Base-by-base conservation (phyloP, 495 filamentous ascomycete genomes). In the Astrothelium subdiscretum region DNA sequence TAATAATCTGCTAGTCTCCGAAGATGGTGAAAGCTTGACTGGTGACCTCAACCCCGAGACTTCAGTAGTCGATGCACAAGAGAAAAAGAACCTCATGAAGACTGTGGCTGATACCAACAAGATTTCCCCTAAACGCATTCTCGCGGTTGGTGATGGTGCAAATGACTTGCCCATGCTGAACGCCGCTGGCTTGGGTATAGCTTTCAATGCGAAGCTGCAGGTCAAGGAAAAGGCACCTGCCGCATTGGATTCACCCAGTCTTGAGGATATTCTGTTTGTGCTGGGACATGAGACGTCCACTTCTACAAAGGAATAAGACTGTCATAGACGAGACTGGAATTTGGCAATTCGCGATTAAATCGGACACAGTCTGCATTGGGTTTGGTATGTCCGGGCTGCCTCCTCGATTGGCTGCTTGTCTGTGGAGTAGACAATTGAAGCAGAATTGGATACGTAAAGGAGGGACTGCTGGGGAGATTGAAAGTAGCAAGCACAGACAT, bases 91-190 rank as follows among this genome's bases (percentile, higher is more conserved):
- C 38, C 80, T 95, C 10, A 80, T 97, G 35, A 74, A 86, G 1
- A 80, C 87, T 70, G 88, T 97, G 63, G 90, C 94, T 0, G 78
- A 77, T 15, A 81, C 88, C 59, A 85, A 95, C 67, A 78, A 77
- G 27, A 85, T 95, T 51, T 69, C 82, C 0, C 73, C 92, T 18
- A 78, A 85, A n/a, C 87, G 95, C 73, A 86, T 88, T 13, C 75
- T 97, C 31, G 88, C 90, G 11, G 86, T 97, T 0, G 94, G 94
- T 13, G 94, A 98, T 69, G 94, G 94, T 27, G 92, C 94, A 42
- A 98, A 98, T 68, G 94, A 98, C 69, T 77, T 98, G 40, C 79
- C 87, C 44, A 98, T 98, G 94, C 89, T 98, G 75, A 79, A 82
- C 31, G 84, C 84, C 57, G 92, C 94, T 20, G 94, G 92, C 4